Base-by-base conservation (phyloP, 2,329 filamentous ascomycete species). In the Sporothrix phasma region DNA sequence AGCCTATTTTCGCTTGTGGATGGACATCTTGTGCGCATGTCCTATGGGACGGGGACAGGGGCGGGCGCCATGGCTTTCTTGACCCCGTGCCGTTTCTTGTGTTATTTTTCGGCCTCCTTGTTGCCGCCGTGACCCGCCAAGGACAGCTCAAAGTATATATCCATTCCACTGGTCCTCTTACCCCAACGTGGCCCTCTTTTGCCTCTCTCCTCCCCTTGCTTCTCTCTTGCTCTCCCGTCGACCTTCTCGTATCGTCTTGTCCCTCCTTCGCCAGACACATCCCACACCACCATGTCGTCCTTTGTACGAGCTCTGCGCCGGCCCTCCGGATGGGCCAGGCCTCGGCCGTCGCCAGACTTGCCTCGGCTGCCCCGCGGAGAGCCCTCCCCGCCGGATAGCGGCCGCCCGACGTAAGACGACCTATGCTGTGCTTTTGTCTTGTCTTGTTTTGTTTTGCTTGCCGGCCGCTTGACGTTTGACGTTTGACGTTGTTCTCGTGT, bases 261-360 rank as follows among this genome's bases (percentile, higher is more conserved):
- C 15, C 47, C 13, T 5, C 63, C 37, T 11, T n/a, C n/a, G 49
- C n/a, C 7, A 59, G 26, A 39, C 29, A 39, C 49, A 53, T 22
- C 13, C 60, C 13, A 15, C 13, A 15, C 8, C 59, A 73, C 63
- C 53, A 80, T 80, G 75, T 81, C 79, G 64, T 80, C 80, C 29
- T 74, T 84, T 64, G 75, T 79, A 63, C 76, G 81, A 73, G 76
- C 76, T 29, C 69, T 84, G 67, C 78, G 81, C 68, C 82, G 65
- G 80, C 77, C 37, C 70, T 84, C 66, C 78, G 78, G 67, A 77
- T 76, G 70, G 76, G 79, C 68, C 74, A 76, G 66, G 71, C 70
- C 24, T 59, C 61, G 13, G 31, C 63, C 13, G 15, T 62, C 11
- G 64, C 64, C 24, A 61, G 64, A 34, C 19, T 66, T n/a, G 62